Evolutionary conservation across 768 basidiomycete species (phyloP).

Genomic region (Lyophyllum shimeji): DNA sequence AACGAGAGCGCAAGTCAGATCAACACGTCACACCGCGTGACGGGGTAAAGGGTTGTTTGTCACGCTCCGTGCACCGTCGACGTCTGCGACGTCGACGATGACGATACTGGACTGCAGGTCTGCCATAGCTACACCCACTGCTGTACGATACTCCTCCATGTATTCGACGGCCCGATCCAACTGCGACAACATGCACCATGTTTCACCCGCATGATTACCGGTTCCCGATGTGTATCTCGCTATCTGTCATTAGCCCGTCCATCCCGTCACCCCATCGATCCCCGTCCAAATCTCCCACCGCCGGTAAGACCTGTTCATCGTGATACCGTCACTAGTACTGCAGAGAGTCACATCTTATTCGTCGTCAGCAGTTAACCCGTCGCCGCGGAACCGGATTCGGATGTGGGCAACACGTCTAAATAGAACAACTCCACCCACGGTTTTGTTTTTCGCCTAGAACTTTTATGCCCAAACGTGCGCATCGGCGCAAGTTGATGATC

Average conservation of each 20-base stretch:
- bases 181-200: not conserved
- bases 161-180: not conserved
- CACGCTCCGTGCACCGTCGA: not conserved
- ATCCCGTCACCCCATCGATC: not conserved
- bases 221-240: not conserved
- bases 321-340: too few relatives aligned
- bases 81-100: too few relatives aligned
- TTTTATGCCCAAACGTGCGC: not conserved
- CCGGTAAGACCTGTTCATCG: not conserved
- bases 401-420: not conserved
- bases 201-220: constrained; percentile 1
- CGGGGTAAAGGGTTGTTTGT: constrained; percentile 8
- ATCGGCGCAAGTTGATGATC: too few relatives aligned
- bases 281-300: not conserved
- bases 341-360: too few relatives aligned
- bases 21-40: constrained; percentile 8
- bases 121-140: too few relatives aligned
- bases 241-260: not conserved
- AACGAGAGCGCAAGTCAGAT: constrained; percentile 4
- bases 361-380: too few relatives aligned
- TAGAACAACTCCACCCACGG: not conserved
- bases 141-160: too few relatives aligned
- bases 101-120: too few relatives aligned
- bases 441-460: not conserved
- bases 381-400: not conserved